phyloP scores from a whole-genome alignment of 805 yeast species.

The Wickerhamiella sergipiensis region DNA sequence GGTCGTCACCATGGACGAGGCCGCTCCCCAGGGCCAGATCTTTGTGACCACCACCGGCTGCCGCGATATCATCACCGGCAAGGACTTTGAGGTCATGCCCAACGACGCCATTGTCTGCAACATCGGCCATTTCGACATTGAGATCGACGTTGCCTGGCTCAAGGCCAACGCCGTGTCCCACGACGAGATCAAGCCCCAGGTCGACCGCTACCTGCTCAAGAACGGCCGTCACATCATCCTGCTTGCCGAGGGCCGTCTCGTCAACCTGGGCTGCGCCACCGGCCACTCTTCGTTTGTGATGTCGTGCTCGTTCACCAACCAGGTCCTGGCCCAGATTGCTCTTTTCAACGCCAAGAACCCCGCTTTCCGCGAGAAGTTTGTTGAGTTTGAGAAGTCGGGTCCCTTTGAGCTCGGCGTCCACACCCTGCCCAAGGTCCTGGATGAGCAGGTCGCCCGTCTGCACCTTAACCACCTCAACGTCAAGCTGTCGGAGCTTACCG shows the following conservation, averaged over 20 bases:
- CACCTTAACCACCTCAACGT: slow-evolving; percentile 93
- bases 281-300: slow-evolving; percentile 98
- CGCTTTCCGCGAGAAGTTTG: slow-evolving; percentile 62
- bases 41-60: slow-evolving; percentile 99
- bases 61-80: slow-evolving; percentile 90
- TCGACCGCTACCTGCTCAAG: slow-evolving; percentile 85
- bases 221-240: slow-evolving; percentile 88
- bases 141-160: slow-evolving; percentile 98
- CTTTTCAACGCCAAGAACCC: slow-evolving; percentile 78
- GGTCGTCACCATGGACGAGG: slow-evolving; percentile 91
- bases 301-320: slow-evolving; percentile 99
- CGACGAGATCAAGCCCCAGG: slow-evolving; percentile 98
- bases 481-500: slow-evolving; percentile 60
- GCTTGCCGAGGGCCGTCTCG: slow-evolving; percentile 98
- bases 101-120: slow-evolving; percentile 99
- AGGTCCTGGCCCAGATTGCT: slow-evolving; percentile 97
- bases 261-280: slow-evolving; percentile 98
- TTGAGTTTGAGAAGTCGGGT: slow-evolving; percentile 88
- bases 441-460: slow-evolving; percentile 95
- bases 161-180: slow-evolving; percentile 85
- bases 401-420: slow-evolving; percentile 87
- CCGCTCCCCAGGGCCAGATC: slow-evolving; percentile 85
- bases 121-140: slow-evolving; percentile 99
- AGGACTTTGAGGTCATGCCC: slow-evolving; percentile 85
- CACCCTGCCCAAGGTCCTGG: slow-evolving; percentile 93